Conservation (phyloP, 2,329 filamentous ascomycete genomes). For the Leptographium flavum region DNA sequence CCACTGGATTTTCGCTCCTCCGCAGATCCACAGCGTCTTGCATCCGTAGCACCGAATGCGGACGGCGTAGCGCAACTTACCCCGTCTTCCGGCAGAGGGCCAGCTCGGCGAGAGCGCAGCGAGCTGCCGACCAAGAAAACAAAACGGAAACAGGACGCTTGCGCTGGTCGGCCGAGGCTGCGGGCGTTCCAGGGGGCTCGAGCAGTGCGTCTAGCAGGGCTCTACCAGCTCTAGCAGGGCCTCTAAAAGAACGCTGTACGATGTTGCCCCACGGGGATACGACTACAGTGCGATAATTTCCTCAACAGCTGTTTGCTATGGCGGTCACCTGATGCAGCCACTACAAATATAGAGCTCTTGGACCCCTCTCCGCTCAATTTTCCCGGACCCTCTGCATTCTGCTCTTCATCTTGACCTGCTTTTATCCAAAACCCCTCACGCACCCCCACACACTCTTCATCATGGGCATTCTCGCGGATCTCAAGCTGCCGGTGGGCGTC, state of each 20-base stretch:
- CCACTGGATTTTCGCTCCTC: too few relatives aligned
- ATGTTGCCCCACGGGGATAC: not conserved
- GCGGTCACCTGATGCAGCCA: slow-evolving; percentile 1
- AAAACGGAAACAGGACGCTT: not conserved
- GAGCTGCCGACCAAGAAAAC: not conserved
- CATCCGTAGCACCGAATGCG: not conserved
- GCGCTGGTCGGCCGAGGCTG: not conserved
- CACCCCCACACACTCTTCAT: slow-evolving; percentile 4
- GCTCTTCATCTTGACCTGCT: slow-evolving; percentile 1
- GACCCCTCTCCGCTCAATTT: not conserved
- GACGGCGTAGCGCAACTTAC: too few relatives aligned
- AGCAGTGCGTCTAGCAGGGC: too few relatives aligned
- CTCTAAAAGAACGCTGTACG: not conserved
- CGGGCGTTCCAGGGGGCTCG: too few relatives aligned
- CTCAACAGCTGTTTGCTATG: too few relatives aligned
- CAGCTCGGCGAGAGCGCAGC: not conserved
- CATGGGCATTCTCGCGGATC: slow-evolving; percentile 22
- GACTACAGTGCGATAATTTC: not conserved
- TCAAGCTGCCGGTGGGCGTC: slow-evolving; percentile 38
- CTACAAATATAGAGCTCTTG: slow-evolving; percentile 3
- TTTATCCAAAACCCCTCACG: slow-evolving; percentile 3
- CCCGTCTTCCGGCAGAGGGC: not conserved
- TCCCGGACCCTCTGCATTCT: not conserved
- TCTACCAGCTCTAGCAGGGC: not conserved
- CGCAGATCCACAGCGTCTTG: not conserved